Evolutionary conservation across 148 eudicot genomes (phyloP).

Genomic region (Suaeda aralocaspica): DNA sequence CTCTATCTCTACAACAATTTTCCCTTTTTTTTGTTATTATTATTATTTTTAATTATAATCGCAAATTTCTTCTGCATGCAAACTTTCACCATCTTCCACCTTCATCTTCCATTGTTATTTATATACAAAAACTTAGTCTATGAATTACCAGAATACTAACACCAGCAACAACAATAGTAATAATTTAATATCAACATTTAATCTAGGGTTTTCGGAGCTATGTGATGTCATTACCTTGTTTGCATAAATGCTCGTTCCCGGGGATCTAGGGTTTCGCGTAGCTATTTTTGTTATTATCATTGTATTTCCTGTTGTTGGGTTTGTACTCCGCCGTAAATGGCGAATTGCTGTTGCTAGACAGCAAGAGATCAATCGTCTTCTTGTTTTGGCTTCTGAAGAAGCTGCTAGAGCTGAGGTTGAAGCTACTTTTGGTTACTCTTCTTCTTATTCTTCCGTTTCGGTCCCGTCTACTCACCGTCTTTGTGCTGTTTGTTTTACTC

Average conservation of each 20-base stretch:
- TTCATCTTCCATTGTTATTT: background rate
- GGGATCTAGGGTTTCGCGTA: constrained; percentile 66
- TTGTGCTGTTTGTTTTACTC: constrained; percentile 59
- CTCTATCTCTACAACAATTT: constrained; percentile 1
- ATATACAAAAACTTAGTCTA: constrained; percentile 5
- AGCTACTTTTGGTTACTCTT: constrained; percentile 25
- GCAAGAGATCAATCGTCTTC: constrained; percentile 66
- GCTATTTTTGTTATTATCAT: constrained; percentile 33
- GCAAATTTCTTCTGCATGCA: constrained; percentile 23
- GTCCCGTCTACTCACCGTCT: constrained; percentile 26
- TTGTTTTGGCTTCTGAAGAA: constrained; percentile 62
- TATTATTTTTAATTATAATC: background rate
- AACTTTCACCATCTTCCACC: constrained; percentile 8
- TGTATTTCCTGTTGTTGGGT: constrained; percentile 31
- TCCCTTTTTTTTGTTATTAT: background rate
- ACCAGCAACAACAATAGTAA: background rate
- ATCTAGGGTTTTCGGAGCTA: constrained; percentile 34
- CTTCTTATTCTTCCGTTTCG: constrained; percentile 5
- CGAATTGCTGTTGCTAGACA: constrained; percentile 41
- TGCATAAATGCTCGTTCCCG: constrained; percentile 55
- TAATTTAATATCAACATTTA: background rate
- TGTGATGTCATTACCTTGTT: constrained; percentile 32
- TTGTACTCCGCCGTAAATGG: constrained; percentile 68
- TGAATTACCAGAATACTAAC: constrained; percentile 1
- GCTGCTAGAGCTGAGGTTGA: constrained; percentile 69